Conservation (phyloP, 1,139 yeast genomes). For the Candida gigantensis region DNA sequence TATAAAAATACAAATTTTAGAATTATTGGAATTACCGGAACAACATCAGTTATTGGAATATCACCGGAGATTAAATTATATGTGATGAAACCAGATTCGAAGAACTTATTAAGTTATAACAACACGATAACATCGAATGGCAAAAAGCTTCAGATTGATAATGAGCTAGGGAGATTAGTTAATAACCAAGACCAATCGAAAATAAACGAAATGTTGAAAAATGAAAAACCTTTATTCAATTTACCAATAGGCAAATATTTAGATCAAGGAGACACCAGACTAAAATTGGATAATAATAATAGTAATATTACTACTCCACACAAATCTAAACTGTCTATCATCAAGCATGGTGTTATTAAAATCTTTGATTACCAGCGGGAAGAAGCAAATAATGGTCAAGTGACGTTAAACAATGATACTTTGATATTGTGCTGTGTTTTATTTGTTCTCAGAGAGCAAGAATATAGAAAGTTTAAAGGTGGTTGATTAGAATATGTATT, state of each 20-base stretch:
- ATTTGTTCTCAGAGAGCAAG: conserved; percentile 41
- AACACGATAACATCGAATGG: conserved; percentile 14
- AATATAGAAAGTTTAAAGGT: conserved; percentile 39
- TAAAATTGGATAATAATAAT: conserved; percentile 13
- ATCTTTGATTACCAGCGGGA: conserved; percentile 25
- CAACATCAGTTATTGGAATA: conserved; percentile 39
- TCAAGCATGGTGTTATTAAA: conserved; percentile 31
- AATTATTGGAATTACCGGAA: conserved; percentile 37
- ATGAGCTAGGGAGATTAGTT: conserved; percentile 13
- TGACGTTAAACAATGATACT: conserved; percentile 22
- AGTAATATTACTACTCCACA: not conserved
- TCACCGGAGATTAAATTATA: conserved; percentile 31
- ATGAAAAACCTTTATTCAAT: conserved; percentile 21
- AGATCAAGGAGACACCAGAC: conserved; percentile 29
- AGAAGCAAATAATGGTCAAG: conserved; percentile 9
- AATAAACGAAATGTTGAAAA: conserved; percentile 13
- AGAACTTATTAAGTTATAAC: conserved; percentile 28
- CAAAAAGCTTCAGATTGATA: conserved; percentile 10
- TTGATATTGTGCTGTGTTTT: conserved; percentile 31
- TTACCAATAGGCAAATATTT: conserved; percentile 35
- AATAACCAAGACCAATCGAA: conserved; percentile 11
- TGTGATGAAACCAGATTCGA: conserved; percentile 22
- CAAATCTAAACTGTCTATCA: conserved; percentile 9
- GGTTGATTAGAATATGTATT: conserved; percentile 11
- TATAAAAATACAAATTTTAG: conserved; percentile 33